Base-by-base conservation (phyloP, 2,329 filamentous ascomycete genomes). In the Dactylonectria estremocensis region DNA sequence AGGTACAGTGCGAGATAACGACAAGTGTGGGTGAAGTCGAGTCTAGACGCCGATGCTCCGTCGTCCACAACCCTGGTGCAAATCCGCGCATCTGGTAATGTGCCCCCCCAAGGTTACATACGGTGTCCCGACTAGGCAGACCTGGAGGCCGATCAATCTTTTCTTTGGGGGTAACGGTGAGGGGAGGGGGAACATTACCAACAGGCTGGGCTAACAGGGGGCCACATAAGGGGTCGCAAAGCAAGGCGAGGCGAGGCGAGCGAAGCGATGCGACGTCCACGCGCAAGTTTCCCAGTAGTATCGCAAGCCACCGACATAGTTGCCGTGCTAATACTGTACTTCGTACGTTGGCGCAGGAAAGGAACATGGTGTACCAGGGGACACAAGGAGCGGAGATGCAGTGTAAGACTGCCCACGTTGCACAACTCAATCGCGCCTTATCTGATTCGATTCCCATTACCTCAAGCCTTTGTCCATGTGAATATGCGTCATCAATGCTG, bases 31-130 rank as follows among this genome's bases (percentile, higher is more conserved):
- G 52, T 40, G 60, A 20, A 35, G 50, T 64, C 48, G 28, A 37
- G 40, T 43, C 16, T 43, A 13, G 31, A 46, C 18, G 8, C 35
- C 31, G 20, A 46, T 53, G 50, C 50, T 53, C 49, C 49, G 28
- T 20, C 46, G 58, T 48, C 60, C 52, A 50, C 40, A 43, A 18
- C 31, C 43, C 28, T 20, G 24, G n/a, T 8, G 18, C 31, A 48
- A 60, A 65, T 56, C 56, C 63, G 55, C 49, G 56, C 50, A 61
- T 40, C 63, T 55, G 63, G 63, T 55, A 64, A 54, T 59, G 48
- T 18, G n/a, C 10, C 37, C 37, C 46, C 24, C 24, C 11, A 65
- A 56, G 62, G 63, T 65, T 65, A 61, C 63, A 65, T 60, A 40
- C 40, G 43, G 56, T 49, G 28, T 55, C 55, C 56, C 11, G 24